Evolutionary conservation across 176 grass and related monocot species (phyloP).

Genomic region (Zea luxurians): DNA sequence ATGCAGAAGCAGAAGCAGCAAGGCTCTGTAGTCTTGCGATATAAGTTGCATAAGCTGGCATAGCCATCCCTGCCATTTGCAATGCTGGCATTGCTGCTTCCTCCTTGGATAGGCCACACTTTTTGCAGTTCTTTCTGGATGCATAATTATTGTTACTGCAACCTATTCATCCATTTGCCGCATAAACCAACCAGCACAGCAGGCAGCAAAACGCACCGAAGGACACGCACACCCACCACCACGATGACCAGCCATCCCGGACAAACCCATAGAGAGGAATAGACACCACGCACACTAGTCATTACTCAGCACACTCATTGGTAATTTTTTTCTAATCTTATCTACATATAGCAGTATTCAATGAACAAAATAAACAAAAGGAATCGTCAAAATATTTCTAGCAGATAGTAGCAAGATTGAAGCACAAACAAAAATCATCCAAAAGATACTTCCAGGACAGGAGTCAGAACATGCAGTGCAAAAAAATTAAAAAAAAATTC

Average conservation of each 20-base stretch:
- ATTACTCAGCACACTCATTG: slow-evolving; percentile 51
- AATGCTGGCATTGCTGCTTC: slow-evolving; percentile 86
- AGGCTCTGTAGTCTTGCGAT: slow-evolving; percentile 57
- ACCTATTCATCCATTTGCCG: slow-evolving; percentile 78
- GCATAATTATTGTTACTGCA: slow-evolving; percentile 99
- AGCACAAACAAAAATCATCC: background rate
- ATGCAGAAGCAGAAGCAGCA: slow-evolving; percentile 47
- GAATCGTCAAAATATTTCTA: background rate
- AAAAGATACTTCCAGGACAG: background rate
- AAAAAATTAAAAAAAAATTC: background rate
- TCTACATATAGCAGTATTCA: slow-evolving; percentile 17
- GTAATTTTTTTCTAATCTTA: slow-evolving; percentile 36
- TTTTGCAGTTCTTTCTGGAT: slow-evolving; percentile 99
- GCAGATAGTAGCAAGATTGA: background rate
- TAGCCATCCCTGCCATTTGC: slow-evolving; percentile 67
- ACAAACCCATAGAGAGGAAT: slow-evolving; percentile 63
- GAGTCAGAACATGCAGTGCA: background rate
- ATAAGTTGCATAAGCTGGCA: slow-evolving; percentile 77
- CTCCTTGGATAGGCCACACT: slow-evolving; percentile 90
- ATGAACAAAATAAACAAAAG: slow-evolving; percentile 22
- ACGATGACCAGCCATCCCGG: slow-evolving; percentile 51
- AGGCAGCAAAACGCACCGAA: slow-evolving; percentile 53
- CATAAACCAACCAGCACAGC: slow-evolving; percentile 65
- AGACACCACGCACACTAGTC: slow-evolving; percentile 53
- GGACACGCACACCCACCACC: slow-evolving; percentile 59